Percentiles rank a stretch among this genome's conserved stretches.
phyloP scores from a whole-genome alignment of 768 basidiomycete genomes.

The Lentinula boryana region DNA sequence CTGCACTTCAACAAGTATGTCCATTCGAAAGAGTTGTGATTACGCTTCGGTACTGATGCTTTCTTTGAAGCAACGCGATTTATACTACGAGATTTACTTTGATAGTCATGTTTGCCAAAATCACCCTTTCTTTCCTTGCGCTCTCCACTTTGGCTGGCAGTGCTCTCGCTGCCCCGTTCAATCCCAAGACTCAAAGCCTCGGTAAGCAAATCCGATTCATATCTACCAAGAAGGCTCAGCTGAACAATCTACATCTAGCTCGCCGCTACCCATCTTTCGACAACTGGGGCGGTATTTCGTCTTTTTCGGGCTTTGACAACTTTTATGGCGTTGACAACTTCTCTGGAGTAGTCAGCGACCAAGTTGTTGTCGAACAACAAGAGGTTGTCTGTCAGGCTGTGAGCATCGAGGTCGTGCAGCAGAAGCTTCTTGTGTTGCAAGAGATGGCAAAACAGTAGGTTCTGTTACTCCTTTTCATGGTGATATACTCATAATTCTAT shows the following conservation, averaged over 20 bases:
- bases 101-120: constrained; percentile 31
- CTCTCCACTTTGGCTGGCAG: constrained; percentile 23
- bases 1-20: neutral
- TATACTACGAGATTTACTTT: neutral
- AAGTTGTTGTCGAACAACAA: constrained; percentile 17
- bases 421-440: constrained; percentile 19
- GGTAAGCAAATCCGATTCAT: constrained; percentile 13
- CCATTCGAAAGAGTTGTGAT: neutral
- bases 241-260: neutral
- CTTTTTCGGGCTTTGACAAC: constrained; percentile 9
- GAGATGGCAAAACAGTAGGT: constrained; percentile 21
- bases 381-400: constrained; percentile 13
- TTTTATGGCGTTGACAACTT: constrained; percentile 16
- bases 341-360: constrained; percentile 8
- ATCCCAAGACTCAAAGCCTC: constrained; percentile 17
- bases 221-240: too few relatives aligned
- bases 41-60: neutral
- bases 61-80: neutral
- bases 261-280: constrained; percentile 11
- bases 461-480: neutral
- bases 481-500: neutral
- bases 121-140: constrained; percentile 25
- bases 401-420: constrained; percentile 19
- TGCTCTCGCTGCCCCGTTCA: constrained; percentile 22
- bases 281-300: constrained; percentile 12